These are phyloP conservation scores for Mallotus japonicus DNA, from an alignment of 441 rosid species.

Conservation along the genomic window DNA sequence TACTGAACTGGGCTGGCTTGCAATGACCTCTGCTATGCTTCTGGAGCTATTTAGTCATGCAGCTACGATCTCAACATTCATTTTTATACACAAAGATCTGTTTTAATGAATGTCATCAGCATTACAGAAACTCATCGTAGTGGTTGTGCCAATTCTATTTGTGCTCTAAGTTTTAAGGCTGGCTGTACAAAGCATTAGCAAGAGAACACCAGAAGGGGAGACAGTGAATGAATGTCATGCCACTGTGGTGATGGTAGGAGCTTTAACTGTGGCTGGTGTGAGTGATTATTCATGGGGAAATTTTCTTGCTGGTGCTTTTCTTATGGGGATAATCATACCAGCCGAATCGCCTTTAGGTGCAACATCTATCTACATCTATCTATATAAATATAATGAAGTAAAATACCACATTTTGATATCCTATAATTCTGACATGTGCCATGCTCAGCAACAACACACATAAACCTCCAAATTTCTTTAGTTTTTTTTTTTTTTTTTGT, in stretches of 20 bases:
- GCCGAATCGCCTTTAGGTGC: conserved; percentile 36
- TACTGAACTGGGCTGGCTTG: conserved; percentile 25
- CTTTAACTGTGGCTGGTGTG: conserved; percentile 17
- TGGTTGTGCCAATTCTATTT: not conserved
- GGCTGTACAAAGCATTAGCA: conserved; percentile 12
- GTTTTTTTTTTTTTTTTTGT: too few species aligned
- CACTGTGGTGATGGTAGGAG: conserved; percentile 5
- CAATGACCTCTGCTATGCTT: conserved; percentile 10
- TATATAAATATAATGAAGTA: too few species aligned
- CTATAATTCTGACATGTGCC: too few species aligned
- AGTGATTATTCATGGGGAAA: conserved; percentile 16
- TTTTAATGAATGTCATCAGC: not conserved
- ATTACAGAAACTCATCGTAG: not conserved
- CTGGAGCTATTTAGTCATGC: not conserved
- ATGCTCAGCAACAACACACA: too few species aligned
- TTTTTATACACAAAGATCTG: too few species aligned
- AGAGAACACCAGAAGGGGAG: conserved; percentile 30
- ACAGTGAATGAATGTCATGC: conserved; percentile 28
- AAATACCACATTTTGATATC: too few species aligned
- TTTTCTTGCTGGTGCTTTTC: conserved; percentile 17
- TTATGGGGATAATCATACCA: conserved; percentile 34
- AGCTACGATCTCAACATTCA: too few species aligned
- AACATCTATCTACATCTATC: not conserved
- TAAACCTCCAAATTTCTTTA: too few species aligned
- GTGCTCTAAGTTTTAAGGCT: not conserved